Evolutionary conservation across 768 basidiomycete species (phyloP).

Genomic region (Boletus pseudo-olivaceus): DNA sequence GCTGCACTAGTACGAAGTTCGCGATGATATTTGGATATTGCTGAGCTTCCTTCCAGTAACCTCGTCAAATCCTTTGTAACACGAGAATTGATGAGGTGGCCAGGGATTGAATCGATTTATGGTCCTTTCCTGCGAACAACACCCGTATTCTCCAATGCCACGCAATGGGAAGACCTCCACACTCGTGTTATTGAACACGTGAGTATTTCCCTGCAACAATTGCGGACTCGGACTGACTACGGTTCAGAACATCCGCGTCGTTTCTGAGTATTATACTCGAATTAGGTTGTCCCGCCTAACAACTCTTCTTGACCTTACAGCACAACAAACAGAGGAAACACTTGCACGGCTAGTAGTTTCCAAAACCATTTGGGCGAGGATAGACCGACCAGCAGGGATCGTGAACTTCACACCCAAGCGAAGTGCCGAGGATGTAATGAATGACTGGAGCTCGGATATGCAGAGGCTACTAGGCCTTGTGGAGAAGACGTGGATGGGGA

Average conservation of each 20-base stretch:
- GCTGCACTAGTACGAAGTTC: conserved; percentile 69
- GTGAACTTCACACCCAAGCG: conserved; percentile 83
- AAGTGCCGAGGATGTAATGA: conserved; percentile 90
- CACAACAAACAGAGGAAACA: conserved; percentile 80
- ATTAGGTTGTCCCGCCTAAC: conserved; percentile 83
- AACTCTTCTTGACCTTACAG: conserved; percentile 79
- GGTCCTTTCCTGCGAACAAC: conserved; percentile 80
- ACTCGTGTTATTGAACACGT: conserved; percentile 97
- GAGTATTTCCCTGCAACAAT: conserved; percentile 29
- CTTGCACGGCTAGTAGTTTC: conserved; percentile 88
- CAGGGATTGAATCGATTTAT: conserved; percentile 85
- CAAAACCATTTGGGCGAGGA: conserved; percentile 89
- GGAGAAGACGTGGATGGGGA: conserved; percentile 99
- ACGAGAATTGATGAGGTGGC: conserved; percentile 94
- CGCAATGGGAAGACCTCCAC: conserved; percentile 94
- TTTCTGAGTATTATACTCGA: conserved; percentile 91
- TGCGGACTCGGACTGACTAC: not conserved
- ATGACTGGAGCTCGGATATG: conserved; percentile 98
- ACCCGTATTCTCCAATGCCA: conserved; percentile 71
- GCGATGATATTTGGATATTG: not conserved
- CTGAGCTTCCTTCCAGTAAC: conserved; percentile 51
- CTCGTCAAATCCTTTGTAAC: conserved; percentile 93
- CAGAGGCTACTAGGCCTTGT: conserved; percentile 85
- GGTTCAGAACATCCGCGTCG: conserved; percentile 87
- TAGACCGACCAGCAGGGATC: conserved; percentile 88